These are phyloP conservation scores for Sphagnum magellanicum DNA, from an alignment of 228 moss, liverwort and hornwort species.

Conservation along the genomic window DNA sequence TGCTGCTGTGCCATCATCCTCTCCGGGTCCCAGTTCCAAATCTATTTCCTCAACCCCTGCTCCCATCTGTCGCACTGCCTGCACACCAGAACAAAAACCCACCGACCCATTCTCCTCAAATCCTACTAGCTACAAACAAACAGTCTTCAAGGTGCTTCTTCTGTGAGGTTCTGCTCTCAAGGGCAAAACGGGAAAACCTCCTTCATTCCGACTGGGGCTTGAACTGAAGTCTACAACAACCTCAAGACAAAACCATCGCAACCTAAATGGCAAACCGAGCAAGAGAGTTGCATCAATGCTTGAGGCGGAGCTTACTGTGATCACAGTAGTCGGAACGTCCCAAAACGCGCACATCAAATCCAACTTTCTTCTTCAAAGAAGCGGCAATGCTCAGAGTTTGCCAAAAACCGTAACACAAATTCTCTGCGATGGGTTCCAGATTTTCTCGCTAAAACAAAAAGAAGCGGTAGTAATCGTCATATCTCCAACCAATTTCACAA, in stretches of 20 bases:
- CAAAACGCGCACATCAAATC: slow-evolving; percentile 4
- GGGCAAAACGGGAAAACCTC: background rate
- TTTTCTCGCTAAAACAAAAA: no score
- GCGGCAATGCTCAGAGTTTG: no score
- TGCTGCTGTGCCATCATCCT: slow-evolving; percentile 36
- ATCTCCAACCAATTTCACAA: no score
- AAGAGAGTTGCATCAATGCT: background rate
- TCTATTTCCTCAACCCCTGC: slow-evolving; percentile 96
- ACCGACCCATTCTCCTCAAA: slow-evolving; percentile 20
- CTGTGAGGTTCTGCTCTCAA: background rate
- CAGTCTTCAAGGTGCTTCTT: background rate
- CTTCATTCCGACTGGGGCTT: background rate
- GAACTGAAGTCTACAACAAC: background rate
- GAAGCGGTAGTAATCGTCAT: no score
- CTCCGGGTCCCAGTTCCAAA: slow-evolving; percentile 96
- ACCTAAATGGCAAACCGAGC: background rate
- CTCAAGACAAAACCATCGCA: background rate
- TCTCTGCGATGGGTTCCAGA: no score
- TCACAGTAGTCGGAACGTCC: slow-evolving; percentile 1
- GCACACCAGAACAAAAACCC: slow-evolving; percentile 20
- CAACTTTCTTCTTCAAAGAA: background rate
- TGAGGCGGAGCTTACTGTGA: background rate
- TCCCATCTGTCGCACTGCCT: slow-evolving; percentile 59
- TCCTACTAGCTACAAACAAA: background rate
- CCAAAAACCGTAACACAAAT: no score